Conservation (phyloP, 257 asterid genomes). For the Leptodermis oblonga region DNA sequence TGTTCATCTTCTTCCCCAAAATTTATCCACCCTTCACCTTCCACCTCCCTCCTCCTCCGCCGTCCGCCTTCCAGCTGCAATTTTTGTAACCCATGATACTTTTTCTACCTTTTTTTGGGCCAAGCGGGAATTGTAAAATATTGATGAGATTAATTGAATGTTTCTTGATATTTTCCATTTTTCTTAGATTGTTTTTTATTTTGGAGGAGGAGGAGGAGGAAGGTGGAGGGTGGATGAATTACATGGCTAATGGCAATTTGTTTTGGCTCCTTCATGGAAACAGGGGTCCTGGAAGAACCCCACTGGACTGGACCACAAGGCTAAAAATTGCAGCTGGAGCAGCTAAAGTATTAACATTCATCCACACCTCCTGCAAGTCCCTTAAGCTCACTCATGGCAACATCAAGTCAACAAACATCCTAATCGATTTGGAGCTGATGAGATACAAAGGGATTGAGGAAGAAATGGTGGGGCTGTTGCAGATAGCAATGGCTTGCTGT, state of each 20-base stretch:
- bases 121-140: too few species aligned
- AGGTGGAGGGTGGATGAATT: too few species aligned
- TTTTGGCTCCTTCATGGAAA: constrained; percentile 96
- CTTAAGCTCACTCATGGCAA: constrained; percentile 77
- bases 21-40: too few species aligned
- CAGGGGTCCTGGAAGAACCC: constrained; percentile 93
- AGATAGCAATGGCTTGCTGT: constrained; percentile 75
- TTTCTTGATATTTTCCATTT: too few species aligned
- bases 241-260: constrained; percentile 75
- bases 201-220: too few species aligned
- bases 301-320: constrained; percentile 85
- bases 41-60: too few species aligned
- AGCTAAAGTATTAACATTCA: constrained; percentile 64
- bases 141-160: too few species aligned
- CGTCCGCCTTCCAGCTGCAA: too few species aligned
- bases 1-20: too few species aligned
- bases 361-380: constrained; percentile 65
- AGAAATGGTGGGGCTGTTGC: constrained; percentile 92
- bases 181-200: too few species aligned
- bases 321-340: constrained; percentile 76
- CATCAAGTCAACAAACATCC: constrained; percentile 80
- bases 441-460: constrained; percentile 88
- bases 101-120: too few species aligned
- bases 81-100: too few species aligned
- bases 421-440: constrained; percentile 90